A percentile compares a stretch with the other conserved stretches of the same genome.
phyloP scores from a whole-genome alignment of 495 filamentous ascomycete species.

The Bathelium albidoporum region DNA sequence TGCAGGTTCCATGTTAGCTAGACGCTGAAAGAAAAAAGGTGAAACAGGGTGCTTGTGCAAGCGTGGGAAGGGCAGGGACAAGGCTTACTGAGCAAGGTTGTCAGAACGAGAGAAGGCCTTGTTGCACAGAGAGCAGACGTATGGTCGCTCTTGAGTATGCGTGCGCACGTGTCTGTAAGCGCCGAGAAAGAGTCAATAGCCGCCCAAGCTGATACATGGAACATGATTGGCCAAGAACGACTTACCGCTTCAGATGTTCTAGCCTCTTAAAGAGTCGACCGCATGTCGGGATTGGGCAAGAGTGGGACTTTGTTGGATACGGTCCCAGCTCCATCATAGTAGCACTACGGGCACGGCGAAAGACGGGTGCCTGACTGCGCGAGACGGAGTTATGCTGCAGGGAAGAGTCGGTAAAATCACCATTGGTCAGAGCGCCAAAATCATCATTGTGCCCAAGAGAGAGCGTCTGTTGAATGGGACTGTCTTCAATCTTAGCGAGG shows the following conservation, averaged over 20 bases:
- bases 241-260: conserved; percentile 98
- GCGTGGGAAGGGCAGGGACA: conserved; percentile 25
- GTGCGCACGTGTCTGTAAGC: conserved; percentile 83
- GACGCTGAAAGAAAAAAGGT: conserved; percentile 16
- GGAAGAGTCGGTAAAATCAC: conserved; percentile 42
- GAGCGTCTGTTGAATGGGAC: conserved; percentile 60
- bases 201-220: conserved; percentile 11
- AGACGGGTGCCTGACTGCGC: conserved; percentile 55
- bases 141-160: conserved; percentile 97
- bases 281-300: conserved; percentile 96
- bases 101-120: conserved; percentile 97
- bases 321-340: conserved; percentile 94
- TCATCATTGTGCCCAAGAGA: conserved; percentile 56
- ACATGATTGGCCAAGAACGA: conserved; percentile 6
- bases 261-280: conserved; percentile 96
- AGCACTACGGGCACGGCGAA: conserved; percentile 84
- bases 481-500: conserved; percentile 66
- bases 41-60: conserved; percentile 7
- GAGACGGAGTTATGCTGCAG: conserved; percentile 52
- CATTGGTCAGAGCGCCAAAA: conserved; percentile 52
- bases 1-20: conserved; percentile 31
- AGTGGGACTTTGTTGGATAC: conserved; percentile 95
- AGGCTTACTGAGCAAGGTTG: conserved; percentile 85
- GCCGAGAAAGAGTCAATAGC: conserved; percentile 43
- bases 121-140: conserved; percentile 92